Evolutionary conservation across 331 rosid species (phyloP), one percentile per base, ranked within the genome.

Genomic region (Malus hybrid): DNA sequence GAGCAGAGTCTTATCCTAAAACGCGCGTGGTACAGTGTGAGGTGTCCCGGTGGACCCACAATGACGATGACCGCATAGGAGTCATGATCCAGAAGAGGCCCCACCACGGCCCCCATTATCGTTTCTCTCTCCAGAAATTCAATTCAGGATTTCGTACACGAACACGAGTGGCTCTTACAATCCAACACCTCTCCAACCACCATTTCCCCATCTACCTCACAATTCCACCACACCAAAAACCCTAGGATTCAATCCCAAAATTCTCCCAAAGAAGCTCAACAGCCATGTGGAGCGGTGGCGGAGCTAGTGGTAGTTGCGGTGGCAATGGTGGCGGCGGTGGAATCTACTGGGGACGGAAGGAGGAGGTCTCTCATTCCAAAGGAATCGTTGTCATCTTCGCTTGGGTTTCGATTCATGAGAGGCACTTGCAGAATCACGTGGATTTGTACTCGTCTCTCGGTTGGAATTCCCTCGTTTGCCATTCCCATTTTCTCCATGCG

Each of bases 381-480:
- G 97, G 99, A 63, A 83, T 95, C 72, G 97, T 81, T 39, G 96
- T 92, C 58, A 80, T 92, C 39, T 95, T 92, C 68, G 82, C 97
- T 84, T 95, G 99, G 99, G 88, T 88, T 85, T 95, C 99, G 67
- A 82, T 90, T 83, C 84, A 86, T 4, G 85, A 88, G 58, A 64
- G 79, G 3, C 80, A 80, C 70, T 76, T 92, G 80, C 70, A 62
- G 15, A 86, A 84, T 77, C 86, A 81, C 46, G 90, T 92, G 18
- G 85, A 95, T 66, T 83, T 95, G 73, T 95, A 90, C 69, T 83
- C 91, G 1, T 87, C 97, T 74, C 86, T 92, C 5, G 86, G 97
- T 19, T 95, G 97, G 97, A 89, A 92, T 77, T 89, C 93, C 24
- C 96, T 95, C 52, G 89, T 95, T 66, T 92, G 92, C 80, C 86